A percentile compares a stretch with the other conserved stretches of the same genome.
phyloP scores from a whole-genome alignment of 495 filamentous ascomycete genomes.

The Podospora fimiseda region DNA sequence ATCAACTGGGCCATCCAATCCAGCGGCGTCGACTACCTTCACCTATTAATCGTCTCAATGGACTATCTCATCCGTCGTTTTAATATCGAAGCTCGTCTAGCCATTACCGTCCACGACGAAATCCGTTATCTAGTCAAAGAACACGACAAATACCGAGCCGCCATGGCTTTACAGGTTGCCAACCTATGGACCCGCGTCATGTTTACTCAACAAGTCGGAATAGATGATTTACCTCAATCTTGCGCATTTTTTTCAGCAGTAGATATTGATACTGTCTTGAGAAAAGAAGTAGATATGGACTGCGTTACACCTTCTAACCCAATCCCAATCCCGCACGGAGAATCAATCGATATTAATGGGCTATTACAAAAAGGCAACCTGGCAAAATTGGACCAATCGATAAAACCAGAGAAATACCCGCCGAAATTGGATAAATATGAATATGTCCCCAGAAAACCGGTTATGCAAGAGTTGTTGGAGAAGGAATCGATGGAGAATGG shows the following conservation, averaged over 20 bases:
- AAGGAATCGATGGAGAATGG: constrained; percentile 18
- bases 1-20: constrained; percentile 99
- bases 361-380: constrained; percentile 61
- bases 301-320: constrained; percentile 87
- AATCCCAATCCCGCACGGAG: constrained; percentile 71
- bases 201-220: constrained; percentile 95
- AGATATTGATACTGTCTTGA: constrained; percentile 86
- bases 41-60: constrained; percentile 90
- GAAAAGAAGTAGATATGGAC: constrained; percentile 97
- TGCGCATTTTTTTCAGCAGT: constrained; percentile 95
- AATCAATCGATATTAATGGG: constrained; percentile 70
- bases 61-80: constrained; percentile 86
- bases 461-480: constrained; percentile 63
- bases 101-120: constrained; percentile 96
- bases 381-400: constrained; percentile 58
- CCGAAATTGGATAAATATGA: constrained; percentile 51
- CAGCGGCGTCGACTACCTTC: constrained; percentile 93
- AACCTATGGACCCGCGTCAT: constrained; percentile 97
- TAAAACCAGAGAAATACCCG: constrained; percentile 42
- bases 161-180: constrained; percentile 86
- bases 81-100: constrained; percentile 73
- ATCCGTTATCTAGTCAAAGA: constrained; percentile 88
- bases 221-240: constrained; percentile 85
- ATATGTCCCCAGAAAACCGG: constrained; percentile 66
- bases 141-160: constrained; percentile 78